Evolutionary conservation across 139 green algal species (phyloP).

Genomic region (Parachlorella kessleri): DNA sequence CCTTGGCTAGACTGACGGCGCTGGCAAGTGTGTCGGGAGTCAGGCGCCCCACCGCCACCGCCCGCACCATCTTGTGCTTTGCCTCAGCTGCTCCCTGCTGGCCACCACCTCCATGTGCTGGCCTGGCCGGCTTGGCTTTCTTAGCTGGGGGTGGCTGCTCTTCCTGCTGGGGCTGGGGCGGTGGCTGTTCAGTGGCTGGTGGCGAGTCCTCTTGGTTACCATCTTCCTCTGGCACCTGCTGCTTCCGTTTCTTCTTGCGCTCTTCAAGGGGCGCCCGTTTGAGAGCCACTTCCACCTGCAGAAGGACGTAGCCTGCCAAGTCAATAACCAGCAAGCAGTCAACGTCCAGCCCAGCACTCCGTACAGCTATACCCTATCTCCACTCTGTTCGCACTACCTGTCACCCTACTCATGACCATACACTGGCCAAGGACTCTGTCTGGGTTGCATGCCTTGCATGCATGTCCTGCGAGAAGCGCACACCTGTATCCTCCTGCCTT

Average conservation of each 20-base stretch:
- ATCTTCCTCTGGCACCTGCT: slow-evolving; percentile 1
- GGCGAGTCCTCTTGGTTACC: not conserved
- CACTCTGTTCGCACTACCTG: too few species aligned
- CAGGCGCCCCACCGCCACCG: slow-evolving; percentile 79
- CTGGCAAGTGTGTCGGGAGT: slow-evolving; percentile 21
- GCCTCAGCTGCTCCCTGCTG: not conserved
- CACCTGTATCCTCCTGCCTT: slow-evolving; percentile 78
- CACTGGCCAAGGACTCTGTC: too few species aligned
- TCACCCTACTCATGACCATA: too few species aligned
- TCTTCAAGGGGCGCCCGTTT: slow-evolving; percentile 71
- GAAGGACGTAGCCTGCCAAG: too few species aligned
- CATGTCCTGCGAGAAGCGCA: too few species aligned
- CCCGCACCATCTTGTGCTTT: slow-evolving; percentile 75
- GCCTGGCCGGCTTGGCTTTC: not conserved
- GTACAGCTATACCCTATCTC: too few species aligned
- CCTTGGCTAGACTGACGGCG: slow-evolving; percentile 47
- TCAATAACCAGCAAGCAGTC: too few species aligned
- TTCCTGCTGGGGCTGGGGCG: slow-evolving; percentile 16
- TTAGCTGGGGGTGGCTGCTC: slow-evolving; percentile 22
- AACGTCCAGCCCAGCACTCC: too few species aligned
- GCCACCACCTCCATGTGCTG: too few species aligned
- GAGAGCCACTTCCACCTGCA: slow-evolving; percentile 74
- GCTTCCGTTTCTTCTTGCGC: slow-evolving; percentile 63
- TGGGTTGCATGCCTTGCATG: too few species aligned
- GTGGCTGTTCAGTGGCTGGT: not conserved